A percentile compares a stretch with the other conserved stretches of the same genome.
Conservation (phyloP, 2,329 filamentous ascomycete genomes). For the Ceratocystis harringtonii region DNA sequence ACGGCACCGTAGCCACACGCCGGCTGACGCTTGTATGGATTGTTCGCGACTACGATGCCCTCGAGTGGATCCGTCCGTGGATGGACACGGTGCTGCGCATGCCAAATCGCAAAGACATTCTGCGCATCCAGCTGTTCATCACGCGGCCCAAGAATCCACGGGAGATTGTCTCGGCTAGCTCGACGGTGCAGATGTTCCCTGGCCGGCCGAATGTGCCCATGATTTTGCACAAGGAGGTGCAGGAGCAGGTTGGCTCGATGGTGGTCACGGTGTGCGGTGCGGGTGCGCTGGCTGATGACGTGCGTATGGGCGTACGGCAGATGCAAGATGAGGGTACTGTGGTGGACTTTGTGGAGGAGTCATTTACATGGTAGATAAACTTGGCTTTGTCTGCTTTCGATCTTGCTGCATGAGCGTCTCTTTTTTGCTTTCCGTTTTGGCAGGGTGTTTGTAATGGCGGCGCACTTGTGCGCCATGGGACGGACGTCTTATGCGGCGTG, state of each 20-base stretch:
- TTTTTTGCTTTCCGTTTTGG: not conserved
- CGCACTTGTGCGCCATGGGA: not conserved
- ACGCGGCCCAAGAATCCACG: constrained; percentile 74
- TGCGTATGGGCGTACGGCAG: constrained; percentile 50
- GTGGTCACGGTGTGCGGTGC: constrained; percentile 69
- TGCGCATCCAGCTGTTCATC: constrained; percentile 79
- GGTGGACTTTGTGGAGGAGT: constrained; percentile 64
- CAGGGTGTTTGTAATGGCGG: not conserved
- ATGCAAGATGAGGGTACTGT: constrained; percentile 45
- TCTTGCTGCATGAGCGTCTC: not conserved
- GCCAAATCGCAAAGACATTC: constrained; percentile 64
- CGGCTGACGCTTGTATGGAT: constrained; percentile 81
- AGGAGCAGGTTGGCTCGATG: constrained; percentile 74
- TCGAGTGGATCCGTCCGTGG: constrained; percentile 90
- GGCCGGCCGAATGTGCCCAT: constrained; percentile 72
- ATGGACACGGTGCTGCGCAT: constrained; percentile 60
- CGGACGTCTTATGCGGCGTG: not conserved
- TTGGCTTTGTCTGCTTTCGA: not conserved
- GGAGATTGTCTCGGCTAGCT: constrained; percentile 61
- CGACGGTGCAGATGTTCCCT: constrained; percentile 80
- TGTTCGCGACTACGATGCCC: constrained; percentile 71
- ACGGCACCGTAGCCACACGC: constrained; percentile 62
- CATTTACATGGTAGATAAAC: constrained; percentile 46
- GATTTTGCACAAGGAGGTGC: constrained; percentile 67
- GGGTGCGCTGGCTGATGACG: constrained; percentile 60